Base-by-base conservation (phyloP, 2,329 filamentous ascomycete genomes). In the Coniella lustricola region DNA sequence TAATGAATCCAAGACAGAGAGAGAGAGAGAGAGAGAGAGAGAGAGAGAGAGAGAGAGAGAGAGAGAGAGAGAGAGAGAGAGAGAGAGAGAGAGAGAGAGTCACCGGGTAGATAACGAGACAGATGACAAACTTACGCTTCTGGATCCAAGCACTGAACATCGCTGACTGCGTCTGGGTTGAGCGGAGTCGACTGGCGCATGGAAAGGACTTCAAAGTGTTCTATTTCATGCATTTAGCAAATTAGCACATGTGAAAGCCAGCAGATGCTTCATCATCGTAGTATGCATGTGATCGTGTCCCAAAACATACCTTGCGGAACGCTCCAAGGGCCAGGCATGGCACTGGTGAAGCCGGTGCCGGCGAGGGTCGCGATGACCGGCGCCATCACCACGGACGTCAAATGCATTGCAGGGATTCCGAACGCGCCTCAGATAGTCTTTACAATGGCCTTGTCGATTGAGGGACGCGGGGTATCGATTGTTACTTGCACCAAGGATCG, bases 181-280 rank as follows among this genome's bases (percentile, higher is more conserved):
- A 72, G 58, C 5, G 59, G 55, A 2, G 59, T 66, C 21, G 63
- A 61, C 35, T 67, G 64, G 20, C 71, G 66, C 50, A 71, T 59
- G 25, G 60, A 59, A 22, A 74, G 64, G 51, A 72, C 67, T 57
- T 75, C 69, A 46, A 71, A 63, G 55, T 75, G 67, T 42, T 70
- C 50, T 52, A 12, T n/a, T n/a, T n/a, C n/a, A n/a, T n/a, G n/a
- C n/a, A n/a, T n/a, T n/a, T n/a, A n/a, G n/a, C n/a, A n/a, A n/a
- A n/a, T n/a, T n/a, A n/a, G n/a, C n/a, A n/a, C n/a, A n/a, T n/a
- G n/a, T n/a, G n/a, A n/a, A n/a, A n/a, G n/a, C n/a, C n/a, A n/a
- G n/a, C n/a, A n/a, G n/a, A n/a, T n/a, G n/a, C n/a, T n/a, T n/a
- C n/a, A n/a, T n/a, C n/a, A n/a, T n/a, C n/a, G n/a, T n/a, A n/a